Conservation (phyloP, 441 rosid genomes). For the Melastoma candidum region DNA sequence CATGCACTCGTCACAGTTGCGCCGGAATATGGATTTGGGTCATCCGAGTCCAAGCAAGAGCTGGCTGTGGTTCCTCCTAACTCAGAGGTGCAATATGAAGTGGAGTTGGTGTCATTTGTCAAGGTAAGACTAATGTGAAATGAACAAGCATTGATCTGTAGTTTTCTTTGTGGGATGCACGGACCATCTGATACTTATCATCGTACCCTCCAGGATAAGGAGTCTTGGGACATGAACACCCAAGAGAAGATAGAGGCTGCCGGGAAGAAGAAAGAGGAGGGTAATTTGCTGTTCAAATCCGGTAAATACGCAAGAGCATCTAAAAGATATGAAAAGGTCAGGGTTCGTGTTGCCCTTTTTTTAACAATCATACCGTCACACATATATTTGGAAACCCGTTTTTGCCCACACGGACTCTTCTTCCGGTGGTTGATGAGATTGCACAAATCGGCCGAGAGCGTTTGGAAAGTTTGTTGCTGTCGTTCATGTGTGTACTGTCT, state of each 20-base stretch:
- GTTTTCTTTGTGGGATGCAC: no score
- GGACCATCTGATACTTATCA: no score
- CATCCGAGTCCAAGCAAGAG: constrained; percentile 28
- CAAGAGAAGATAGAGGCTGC: constrained; percentile 49
- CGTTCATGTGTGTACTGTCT: neutral
- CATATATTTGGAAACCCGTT: no score
- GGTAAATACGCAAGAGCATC: constrained; percentile 46
- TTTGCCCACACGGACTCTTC: no score
- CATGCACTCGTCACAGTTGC: constrained; percentile 30
- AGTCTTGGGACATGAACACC: constrained; percentile 44
- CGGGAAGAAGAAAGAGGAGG: constrained; percentile 53
- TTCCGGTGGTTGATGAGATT: no score
- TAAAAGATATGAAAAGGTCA: constrained; percentile 54
- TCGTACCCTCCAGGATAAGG: constrained; percentile 29
- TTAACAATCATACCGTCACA: no score
- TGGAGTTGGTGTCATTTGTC: constrained; percentile 46
- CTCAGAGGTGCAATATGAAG: constrained; percentile 42
- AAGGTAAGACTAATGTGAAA: constrained; percentile 26
- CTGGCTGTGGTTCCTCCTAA: constrained; percentile 40
- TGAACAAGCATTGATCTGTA: no score
- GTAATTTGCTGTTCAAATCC: constrained; percentile 44
- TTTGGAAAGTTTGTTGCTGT: no score
- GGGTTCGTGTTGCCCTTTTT: neutral
- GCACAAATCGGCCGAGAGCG: no score
- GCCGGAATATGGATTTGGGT: constrained; percentile 57